phyloP scores from a whole-genome alignment of 1,139 yeast species.

The Saccharomyces hybrid region DNA sequence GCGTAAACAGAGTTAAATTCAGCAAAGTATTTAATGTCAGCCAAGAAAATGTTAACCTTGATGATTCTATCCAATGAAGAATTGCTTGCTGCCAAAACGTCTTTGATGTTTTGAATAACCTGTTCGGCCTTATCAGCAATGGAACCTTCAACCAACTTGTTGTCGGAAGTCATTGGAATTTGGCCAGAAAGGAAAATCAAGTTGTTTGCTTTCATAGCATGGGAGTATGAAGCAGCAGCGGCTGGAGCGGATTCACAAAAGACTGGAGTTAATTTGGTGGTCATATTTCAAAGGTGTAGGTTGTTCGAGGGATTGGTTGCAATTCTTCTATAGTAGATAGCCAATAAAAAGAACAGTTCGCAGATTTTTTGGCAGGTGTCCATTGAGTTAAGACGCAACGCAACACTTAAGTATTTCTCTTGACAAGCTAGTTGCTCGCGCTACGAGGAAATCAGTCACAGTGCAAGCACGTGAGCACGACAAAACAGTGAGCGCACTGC shows the following conservation, averaged over 20 bases:
- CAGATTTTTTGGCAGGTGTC: neutral
- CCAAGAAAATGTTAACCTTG: constrained; percentile 78
- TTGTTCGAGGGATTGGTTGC: neutral
- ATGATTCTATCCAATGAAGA: constrained; percentile 75
- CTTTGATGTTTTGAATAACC: constrained; percentile 67
- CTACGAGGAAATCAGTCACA: neutral
- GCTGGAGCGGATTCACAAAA: constrained; percentile 78
- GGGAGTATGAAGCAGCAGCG: constrained; percentile 92
- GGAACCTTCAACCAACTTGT: constrained; percentile 67
- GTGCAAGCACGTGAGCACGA: neutral
- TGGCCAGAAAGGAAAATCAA: constrained; percentile 92
- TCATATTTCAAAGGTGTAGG: neutral
- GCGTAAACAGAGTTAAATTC: constrained; percentile 78
- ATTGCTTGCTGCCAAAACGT: constrained; percentile 72
- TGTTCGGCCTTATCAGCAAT: constrained; percentile 82
- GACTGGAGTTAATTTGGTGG: constrained; percentile 27
- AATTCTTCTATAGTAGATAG: neutral
- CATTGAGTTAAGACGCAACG: neutral
- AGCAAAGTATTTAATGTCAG: constrained; percentile 77
- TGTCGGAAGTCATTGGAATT: constrained; percentile 80
- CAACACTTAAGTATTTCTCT: neutral
- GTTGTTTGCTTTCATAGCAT: constrained; percentile 83
- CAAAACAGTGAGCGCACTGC: neutral
- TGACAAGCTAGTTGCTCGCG: neutral
- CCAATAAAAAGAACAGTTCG: neutral